Base-by-base conservation (phyloP, 441 rosid species). In the Adansonia rubrostipa region DNA sequence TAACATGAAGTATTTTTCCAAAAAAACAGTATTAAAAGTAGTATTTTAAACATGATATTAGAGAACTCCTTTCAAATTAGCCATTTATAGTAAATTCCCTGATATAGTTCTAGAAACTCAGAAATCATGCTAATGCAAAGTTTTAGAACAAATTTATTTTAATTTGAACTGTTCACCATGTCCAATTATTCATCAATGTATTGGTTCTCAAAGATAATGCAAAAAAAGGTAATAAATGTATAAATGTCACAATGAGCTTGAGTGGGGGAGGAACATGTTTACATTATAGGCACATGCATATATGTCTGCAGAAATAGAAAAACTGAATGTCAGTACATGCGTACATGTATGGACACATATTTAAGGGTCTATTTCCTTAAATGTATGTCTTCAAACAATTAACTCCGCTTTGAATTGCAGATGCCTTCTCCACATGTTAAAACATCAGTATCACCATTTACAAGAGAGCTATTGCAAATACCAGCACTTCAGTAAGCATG, bases 61-160 rank as follows among this genome's bases (percentile, higher is more conserved):
- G n/a, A 62, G n/a, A 24, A 61, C 11, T 24, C 9, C 42, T 24
- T 24, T 62, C 66, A 62, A 44, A 62, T 28, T 13, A 13, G 66
- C 42, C 42, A 62, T 28, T 62, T 24, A 62, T 62, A 11, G 6
- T 62, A 15, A 62, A 62, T 10, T 61, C 67, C 67, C 67, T 62
- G 17, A 28, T 28, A 13, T 33, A 8, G 17, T 5, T 14, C 44
- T 28, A 63, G 19, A 63, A 63, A 63, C 45, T 63, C 67, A 63
- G 44, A 28, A 63, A 63, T 28, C 67, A 28, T 33, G 44, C 4
- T 13, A 63, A 17, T 28, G 9, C 19, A 63, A 63, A 44, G 45
- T 28, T 28, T 44, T 63, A 14, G 45, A 28, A 63, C 67, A 63
- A 24, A 61, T 36, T 36, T 13, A 28, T 14, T 14, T 33, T 28